Evolutionary conservation across 2,329 filamentous ascomycete species (phyloP), one percentile per base, ranked within the genome.

Genomic region (Xylariaceae sp.): DNA sequence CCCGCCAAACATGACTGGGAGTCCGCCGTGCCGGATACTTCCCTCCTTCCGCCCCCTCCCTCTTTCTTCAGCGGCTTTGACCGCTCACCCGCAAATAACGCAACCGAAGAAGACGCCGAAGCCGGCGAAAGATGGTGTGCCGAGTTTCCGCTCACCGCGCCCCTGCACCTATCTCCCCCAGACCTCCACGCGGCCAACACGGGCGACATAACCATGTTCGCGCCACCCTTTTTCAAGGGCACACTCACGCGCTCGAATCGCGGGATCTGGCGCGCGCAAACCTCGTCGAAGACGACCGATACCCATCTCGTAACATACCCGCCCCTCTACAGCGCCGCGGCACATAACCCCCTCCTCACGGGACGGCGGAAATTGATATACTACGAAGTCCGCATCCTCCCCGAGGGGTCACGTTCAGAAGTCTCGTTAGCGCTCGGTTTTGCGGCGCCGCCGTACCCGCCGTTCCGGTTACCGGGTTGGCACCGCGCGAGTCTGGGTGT

Each of bases 381-480:
- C 78, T 93, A 87, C 71, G 89, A 93, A 69, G 78, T 92, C 8
- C 78, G 78, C 55, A 76, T 90, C 37, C 73, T 76, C 2, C 67
- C 23, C 4, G 23, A 71, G 15, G 74, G 78, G 18, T 65, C 66
- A 3, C 62, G 66, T 4, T 56, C 62, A 17, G 79, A 81, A 59
- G 73, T 80, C 55, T 75, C 74, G 45, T 75, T 92, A 1, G 88
- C 85, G 0, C 70, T 93, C 8, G 90, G 90, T 8, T 91, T 86
- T 71, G 76, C 82, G 0, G 89, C 88, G 1, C 82, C 88, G 52
- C 90, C 90, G 6, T 93, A 92, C 69, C 90, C 90, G 5, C 79
- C 81, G 0, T 93, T 90, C 76, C 82, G 90, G 6, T 80, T 92
- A 61, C 90, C 90, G 0, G 90, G 90, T 1, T 93, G 89, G 90